Percentiles rank a stretch among this genome's conserved stretches.
Conservation (phyloP, 768 basidiomycete species). For the Crassisporium funariophilum region DNA sequence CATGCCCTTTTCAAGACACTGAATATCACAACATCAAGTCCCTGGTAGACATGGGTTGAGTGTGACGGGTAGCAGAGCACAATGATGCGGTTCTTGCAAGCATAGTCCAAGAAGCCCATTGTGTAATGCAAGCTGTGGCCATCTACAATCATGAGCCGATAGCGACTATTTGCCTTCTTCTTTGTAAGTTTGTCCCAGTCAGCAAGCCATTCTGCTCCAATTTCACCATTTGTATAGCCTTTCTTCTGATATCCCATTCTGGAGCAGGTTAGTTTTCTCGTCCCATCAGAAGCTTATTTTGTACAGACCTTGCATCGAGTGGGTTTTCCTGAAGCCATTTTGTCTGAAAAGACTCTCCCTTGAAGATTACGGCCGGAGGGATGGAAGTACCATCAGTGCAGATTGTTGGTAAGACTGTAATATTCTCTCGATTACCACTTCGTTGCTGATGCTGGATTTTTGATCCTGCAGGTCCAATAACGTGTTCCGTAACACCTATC, state of each 20-base stretch:
- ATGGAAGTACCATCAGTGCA: slow-evolving; percentile 36
- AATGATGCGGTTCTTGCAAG: slow-evolving; percentile 35
- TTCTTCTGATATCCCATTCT: slow-evolving; percentile 35
- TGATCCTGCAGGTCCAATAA: slow-evolving; percentile 12
- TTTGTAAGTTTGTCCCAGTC: slow-evolving; percentile 41
- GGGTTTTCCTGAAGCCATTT: slow-evolving; percentile 32
- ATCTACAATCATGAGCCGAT: slow-evolving; percentile 42
- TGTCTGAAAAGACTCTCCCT: slow-evolving; percentile 28
- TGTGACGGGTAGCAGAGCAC: slow-evolving; percentile 42
- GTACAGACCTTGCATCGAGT: slow-evolving; percentile 22
- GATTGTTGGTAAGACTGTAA: slow-evolving; percentile 43
- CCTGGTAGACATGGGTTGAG: slow-evolving; percentile 43
- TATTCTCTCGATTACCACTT: slow-evolving; percentile 36
- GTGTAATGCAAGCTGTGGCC: slow-evolving; percentile 32
- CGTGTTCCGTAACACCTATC: background rate
- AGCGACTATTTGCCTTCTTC: slow-evolving; percentile 30
- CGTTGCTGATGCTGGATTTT: slow-evolving; percentile 34
- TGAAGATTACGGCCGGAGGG: slow-evolving; percentile 34
- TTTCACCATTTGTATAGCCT: slow-evolving; percentile 41
- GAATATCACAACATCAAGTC: slow-evolving; percentile 43
- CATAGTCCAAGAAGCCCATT: slow-evolving; percentile 32
- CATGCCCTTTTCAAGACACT: slow-evolving; percentile 30
- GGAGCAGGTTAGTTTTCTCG: slow-evolving; percentile 4
- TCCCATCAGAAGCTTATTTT: slow-evolving; percentile 4
- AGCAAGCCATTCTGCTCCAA: slow-evolving; percentile 39